Base-by-base conservation (phyloP, 2,329 filamentous ascomycete genomes). In the Penicillium griseofulvum region DNA sequence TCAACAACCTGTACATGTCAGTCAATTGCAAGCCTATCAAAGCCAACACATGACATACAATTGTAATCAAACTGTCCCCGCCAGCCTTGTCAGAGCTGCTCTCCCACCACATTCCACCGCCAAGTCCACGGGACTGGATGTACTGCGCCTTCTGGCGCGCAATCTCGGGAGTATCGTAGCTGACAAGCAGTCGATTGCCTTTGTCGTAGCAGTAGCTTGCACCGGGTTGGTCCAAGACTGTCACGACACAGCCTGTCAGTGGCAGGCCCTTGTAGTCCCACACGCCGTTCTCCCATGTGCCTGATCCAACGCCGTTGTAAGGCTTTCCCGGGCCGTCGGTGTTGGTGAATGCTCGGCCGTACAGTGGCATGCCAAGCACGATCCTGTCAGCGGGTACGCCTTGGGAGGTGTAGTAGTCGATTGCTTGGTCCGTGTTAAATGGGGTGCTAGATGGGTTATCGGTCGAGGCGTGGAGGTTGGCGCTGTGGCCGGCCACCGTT, bases 21-120 rank as follows among this genome's bases (percentile, higher is more conserved):
- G 56, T 39, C 16, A 12, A 3, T 2, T 37, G 14, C 8, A 8
- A 33, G 11, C 10, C 14, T 19, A 24, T 3, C 0, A 6, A 3
- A 41, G 10, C 45, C 1, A 52, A 10, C 10, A n/a, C 1, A 1
- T 33, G 24, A 60, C 68, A 52, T 58, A 75, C 73, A 38, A 81
- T 86, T 7, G 73, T 76, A 52, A 92, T 91, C 68, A 97, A 70
- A 64, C 89, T 93, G 0, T 80, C 77, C 11, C 72, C 73, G 0
- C 85, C 86, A 3, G 74, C 69, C 68, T 86, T 87, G 71, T 97
- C 93, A 1, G 84, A 87, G 66, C 88, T 93, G 65, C 85, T 90
- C 76, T 97, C 92, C 90, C 90, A 95, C 91, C 91, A 97, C 92
- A 97, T 97, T n/a, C 83, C 90, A 17, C 93, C 93, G 1, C 91